phyloP scores from a whole-genome alignment of 257 asterid genomes.

The Nicotiana paniculata region DNA sequence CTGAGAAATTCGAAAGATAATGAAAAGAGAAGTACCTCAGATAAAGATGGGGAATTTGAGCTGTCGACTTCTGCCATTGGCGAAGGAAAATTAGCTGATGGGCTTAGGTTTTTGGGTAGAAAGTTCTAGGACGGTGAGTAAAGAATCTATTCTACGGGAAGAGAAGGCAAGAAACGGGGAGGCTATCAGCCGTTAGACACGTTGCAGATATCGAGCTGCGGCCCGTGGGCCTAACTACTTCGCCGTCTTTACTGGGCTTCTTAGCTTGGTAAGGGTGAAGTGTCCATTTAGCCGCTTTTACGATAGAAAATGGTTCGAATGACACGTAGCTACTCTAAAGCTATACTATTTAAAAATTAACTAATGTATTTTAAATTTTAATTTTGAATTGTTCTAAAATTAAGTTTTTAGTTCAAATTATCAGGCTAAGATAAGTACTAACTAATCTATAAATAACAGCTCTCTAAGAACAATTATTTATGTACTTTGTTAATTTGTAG shows the following conservation, averaged over 20 bases:
- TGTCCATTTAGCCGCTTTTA: too few species aligned
- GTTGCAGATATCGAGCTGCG: not conserved
- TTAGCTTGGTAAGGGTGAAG: too few species aligned
- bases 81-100: not conserved
- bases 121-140: not conserved
- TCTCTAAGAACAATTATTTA: too few species aligned
- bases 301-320: too few species aligned
- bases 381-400: too few species aligned
- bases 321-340: too few species aligned
- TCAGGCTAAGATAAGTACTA: too few species aligned
- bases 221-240: not conserved
- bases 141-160: not conserved
- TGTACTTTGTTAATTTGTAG: too few species aligned
- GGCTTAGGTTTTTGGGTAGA: not conserved
- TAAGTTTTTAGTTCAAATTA: too few species aligned
- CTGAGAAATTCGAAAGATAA: not conserved
- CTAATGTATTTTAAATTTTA: too few species aligned
- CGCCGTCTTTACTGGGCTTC: not conserved
- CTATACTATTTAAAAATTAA: too few species aligned
- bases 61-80: conserved; percentile 56
- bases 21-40: conserved; percentile 33
- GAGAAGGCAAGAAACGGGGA: not conserved
- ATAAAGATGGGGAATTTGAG: conserved; percentile 39
- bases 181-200: not conserved
- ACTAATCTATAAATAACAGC: too few species aligned